Percentiles rank a stretch among this genome's conserved stretches.
Conservation (phyloP, 2,329 filamentous ascomycete genomes). For the Hymenoscyphus infarciens region DNA sequence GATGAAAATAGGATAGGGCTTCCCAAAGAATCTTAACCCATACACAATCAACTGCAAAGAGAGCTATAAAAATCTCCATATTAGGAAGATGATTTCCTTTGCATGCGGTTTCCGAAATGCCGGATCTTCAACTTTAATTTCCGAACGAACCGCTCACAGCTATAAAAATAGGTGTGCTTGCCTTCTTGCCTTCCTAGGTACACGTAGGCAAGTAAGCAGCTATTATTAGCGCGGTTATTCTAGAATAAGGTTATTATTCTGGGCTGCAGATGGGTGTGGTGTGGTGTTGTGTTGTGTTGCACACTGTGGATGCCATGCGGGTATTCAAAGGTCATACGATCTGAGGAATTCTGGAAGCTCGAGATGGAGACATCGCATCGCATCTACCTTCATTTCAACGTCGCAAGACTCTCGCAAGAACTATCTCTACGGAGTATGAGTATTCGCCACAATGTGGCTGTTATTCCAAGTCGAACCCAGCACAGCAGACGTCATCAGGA, state of each 20-base stretch:
- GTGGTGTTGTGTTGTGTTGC: no score
- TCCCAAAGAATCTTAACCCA: no score
- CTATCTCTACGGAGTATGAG: neutral
- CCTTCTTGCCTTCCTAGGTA: no score
- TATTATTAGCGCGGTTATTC: constrained; percentile 3
- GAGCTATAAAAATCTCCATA: neutral
- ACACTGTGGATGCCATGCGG: neutral
- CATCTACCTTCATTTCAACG: neutral
- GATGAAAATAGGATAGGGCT: no score
- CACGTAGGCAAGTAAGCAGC: neutral
- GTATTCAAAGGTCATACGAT: neutral
- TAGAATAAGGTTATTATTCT: neutral
- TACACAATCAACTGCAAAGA: no score
- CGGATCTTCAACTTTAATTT: neutral
- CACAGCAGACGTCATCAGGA: neutral
- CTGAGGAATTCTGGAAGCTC: neutral
- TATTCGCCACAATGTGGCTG: constrained; percentile 1
- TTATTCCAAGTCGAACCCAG: neutral
- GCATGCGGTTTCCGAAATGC: neutral
- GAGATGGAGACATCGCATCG: neutral
- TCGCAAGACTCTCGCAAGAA: neutral
- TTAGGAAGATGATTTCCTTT: neutral
- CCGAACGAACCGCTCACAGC: neutral
- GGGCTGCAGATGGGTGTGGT: neutral
- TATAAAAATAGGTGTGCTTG: neutral